phyloP scores from a whole-genome alignment of 768 basidiomycete species.

The Clitopilus passeckerianus region DNA sequence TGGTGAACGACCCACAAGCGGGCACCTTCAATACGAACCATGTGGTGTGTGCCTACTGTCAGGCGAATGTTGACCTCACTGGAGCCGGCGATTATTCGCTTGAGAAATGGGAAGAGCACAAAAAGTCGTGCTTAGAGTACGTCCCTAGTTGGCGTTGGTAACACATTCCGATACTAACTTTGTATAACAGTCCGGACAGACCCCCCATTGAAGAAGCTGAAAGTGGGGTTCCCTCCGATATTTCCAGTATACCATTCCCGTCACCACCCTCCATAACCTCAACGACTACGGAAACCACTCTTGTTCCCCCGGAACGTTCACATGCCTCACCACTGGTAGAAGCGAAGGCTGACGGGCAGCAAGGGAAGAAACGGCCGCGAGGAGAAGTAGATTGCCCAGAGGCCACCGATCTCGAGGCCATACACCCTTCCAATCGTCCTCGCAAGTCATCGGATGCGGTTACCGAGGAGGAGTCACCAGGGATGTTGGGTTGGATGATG shows the following conservation, averaged over 20 bases:
- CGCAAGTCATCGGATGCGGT: slow-evolving; percentile 42
- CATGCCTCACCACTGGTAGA: slow-evolving; percentile 20
- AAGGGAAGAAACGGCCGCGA: slow-evolving; percentile 43
- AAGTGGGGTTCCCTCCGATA: slow-evolving; percentile 1
- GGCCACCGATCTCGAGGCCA: slow-evolving; percentile 20
- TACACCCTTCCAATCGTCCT: slow-evolving; percentile 44
- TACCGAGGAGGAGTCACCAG: slow-evolving; percentile 39
- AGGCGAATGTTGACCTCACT: slow-evolving; percentile 34
- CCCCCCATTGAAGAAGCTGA: slow-evolving; percentile 3
- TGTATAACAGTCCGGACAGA: slow-evolving; percentile 1
- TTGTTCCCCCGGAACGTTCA: slow-evolving; percentile 29
- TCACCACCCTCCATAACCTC: slow-evolving; percentile 9
- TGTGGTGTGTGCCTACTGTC: slow-evolving; percentile 52
- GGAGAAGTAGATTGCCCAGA: slow-evolving; percentile 32
- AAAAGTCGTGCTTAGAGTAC: slow-evolving; percentile 35
- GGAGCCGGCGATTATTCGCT: slow-evolving; percentile 57
- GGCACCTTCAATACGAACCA: slow-evolving; percentile 37
- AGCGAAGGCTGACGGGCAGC: slow-evolving; percentile 11
- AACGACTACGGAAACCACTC: slow-evolving; percentile 26
- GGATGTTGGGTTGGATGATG: slow-evolving; percentile 53
- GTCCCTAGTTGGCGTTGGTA: neutral
- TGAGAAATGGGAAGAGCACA: slow-evolving; percentile 60
- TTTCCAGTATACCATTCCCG: slow-evolving; percentile 12
- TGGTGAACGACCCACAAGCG: slow-evolving; percentile 64
- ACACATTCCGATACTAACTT: neutral